Evolutionary conservation across 192 early-diverging fungal genomes (phyloP).

Genomic region (Mortierella alpina): DNA sequence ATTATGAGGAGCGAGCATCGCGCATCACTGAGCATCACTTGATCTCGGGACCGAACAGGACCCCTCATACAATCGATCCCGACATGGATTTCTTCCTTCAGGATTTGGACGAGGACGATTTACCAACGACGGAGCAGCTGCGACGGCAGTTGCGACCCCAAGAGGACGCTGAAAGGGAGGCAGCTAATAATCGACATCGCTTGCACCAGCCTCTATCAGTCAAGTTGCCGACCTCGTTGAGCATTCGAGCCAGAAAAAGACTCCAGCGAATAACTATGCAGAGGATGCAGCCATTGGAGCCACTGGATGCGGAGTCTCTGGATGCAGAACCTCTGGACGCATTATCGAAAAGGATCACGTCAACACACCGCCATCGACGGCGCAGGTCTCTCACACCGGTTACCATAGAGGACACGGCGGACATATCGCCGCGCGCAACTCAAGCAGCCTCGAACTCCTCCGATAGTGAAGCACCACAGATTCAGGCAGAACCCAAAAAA

Average conservation of each 20-base stretch:
- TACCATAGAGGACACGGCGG: too few species aligned
- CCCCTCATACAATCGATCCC: not conserved
- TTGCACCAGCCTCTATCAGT: not conserved
- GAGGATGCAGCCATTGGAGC: not conserved
- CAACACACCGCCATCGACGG: too few species aligned
- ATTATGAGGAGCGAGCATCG: slow-evolving; percentile 17
- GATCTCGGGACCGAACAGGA: not conserved
- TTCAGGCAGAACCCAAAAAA: not conserved
- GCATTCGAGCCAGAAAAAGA: not conserved
- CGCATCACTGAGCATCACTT: too few species aligned
- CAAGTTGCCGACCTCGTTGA: slow-evolving; percentile 3
- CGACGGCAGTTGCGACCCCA: slow-evolving; percentile 5
- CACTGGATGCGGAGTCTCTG: not conserved
- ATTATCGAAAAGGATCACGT: too few species aligned
- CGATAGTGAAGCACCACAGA: not conserved
- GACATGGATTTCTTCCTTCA: slow-evolving; percentile 9
- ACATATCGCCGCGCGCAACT: too few species aligned
- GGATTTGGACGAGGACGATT: slow-evolving; percentile 25
- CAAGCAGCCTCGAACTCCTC: not conserved
- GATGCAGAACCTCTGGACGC: not conserved
- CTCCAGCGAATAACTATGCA: slow-evolving; percentile 16
- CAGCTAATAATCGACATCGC: not conserved
- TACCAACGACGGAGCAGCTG: slow-evolving; percentile 12
- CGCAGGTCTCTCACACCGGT: too few species aligned
- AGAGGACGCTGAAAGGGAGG: not conserved